phyloP scores from a whole-genome alignment of 176 grass and related monocot genomes.

The Typha latifolia region DNA sequence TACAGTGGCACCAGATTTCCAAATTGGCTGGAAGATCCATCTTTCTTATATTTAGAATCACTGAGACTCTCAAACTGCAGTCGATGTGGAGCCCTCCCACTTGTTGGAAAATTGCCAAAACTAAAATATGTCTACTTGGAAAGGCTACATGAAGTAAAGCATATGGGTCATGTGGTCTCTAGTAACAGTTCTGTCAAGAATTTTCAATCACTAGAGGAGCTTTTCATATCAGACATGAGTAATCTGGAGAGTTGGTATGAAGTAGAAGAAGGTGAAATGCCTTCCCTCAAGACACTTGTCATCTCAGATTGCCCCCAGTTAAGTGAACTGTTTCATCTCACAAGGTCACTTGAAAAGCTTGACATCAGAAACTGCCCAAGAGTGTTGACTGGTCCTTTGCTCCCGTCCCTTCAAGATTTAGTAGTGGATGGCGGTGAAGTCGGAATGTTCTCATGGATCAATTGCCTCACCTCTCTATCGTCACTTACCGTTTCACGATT shows the following conservation, averaged over 20 bases:
- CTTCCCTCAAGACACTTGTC: background rate
- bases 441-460: slow-evolving; percentile 11
- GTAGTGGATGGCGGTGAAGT: background rate
- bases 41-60: slow-evolving; percentile 20
- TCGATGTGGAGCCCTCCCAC: slow-evolving; percentile 6
- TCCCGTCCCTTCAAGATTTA: slow-evolving; percentile 2
- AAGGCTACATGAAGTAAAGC: slow-evolving; percentile 12
- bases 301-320: slow-evolving; percentile 21
- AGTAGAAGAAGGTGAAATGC: slow-evolving; percentile 1
- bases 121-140: slow-evolving; percentile 17
- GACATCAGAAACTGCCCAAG: slow-evolving; percentile 6
- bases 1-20: slow-evolving; percentile 21
- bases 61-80: slow-evolving; percentile 20
- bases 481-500: background rate
- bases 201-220: slow-evolving; percentile 16
- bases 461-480: slow-evolving; percentile 11
- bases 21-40: slow-evolving; percentile 15
- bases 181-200: background rate
- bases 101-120: slow-evolving; percentile 8
- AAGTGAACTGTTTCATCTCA: background rate
- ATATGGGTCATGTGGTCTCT: background rate
- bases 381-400: background rate
- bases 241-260: slow-evolving; percentile 12
- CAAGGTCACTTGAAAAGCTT: background rate
- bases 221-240: slow-evolving; percentile 19